A percentile compares a stretch with the other conserved stretches of the same genome.
Conservation (phyloP, 2,329 filamentous ascomycete genomes). For the Stemphylium vesicarium region DNA sequence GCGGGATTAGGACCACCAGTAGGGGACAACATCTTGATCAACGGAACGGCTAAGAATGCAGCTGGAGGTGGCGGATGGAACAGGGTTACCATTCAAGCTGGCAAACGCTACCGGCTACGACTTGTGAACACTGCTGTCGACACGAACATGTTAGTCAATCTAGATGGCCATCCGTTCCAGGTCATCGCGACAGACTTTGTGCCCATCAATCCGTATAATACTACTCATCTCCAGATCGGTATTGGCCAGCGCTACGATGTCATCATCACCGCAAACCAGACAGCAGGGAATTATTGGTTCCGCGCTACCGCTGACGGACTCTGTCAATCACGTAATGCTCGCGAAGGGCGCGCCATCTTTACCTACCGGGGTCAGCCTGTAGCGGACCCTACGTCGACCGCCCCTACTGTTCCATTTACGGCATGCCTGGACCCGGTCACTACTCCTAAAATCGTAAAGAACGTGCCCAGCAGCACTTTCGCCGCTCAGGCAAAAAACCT, state of each 20-base stretch:
- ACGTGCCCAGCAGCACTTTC: conserved; percentile 40
- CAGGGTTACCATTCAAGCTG: conserved; percentile 39
- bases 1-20: conserved; percentile 37
- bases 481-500: conserved; percentile 33
- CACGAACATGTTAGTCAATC: conserved; percentile 31
- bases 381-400: conserved; percentile 43
- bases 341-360: conserved; percentile 48
- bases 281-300: conserved; percentile 43
- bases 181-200: conserved; percentile 45
- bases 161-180: conserved; percentile 40
- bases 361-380: conserved; percentile 46
- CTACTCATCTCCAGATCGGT: conserved; percentile 47
- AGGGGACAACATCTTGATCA: conserved; percentile 56
- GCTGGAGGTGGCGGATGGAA: conserved; percentile 41
- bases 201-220: conserved; percentile 41
- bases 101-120: conserved; percentile 62
- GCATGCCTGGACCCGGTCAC: conserved; percentile 47
- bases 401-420: conserved; percentile 29
- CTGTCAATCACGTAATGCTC: conserved; percentile 31
- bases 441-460: conserved; percentile 45
- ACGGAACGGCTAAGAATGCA: conserved; percentile 63
- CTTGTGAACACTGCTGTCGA: conserved; percentile 60
- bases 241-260: conserved; percentile 50
- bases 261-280: conserved; percentile 43
- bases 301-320: conserved; percentile 33